Conservation (phyloP, 768 basidiomycete genomes). For the Lactarius psammicola region DNA sequence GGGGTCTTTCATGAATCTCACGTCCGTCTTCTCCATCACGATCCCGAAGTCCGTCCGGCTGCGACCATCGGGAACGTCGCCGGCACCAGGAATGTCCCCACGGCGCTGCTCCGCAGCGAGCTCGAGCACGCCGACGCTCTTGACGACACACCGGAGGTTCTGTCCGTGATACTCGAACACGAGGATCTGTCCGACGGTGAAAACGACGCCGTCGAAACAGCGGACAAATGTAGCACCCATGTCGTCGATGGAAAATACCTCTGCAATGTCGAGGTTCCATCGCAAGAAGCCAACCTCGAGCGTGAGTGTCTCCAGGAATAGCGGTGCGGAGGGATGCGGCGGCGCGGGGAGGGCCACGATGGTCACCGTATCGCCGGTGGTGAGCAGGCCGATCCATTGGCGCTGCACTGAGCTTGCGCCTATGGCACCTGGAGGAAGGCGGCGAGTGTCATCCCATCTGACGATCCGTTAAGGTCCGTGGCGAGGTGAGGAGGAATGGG, state of each 20-base stretch:
- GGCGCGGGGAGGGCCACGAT: slow-evolving; percentile 56
- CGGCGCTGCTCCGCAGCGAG: slow-evolving; percentile 61
- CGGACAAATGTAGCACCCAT: slow-evolving; percentile 72
- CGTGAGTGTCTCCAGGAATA: slow-evolving; percentile 78
- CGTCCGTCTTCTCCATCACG: slow-evolving; percentile 87
- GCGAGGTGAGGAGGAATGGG: not conserved
- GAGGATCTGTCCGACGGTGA: slow-evolving; percentile 65
- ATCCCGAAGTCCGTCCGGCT: slow-evolving; percentile 56
- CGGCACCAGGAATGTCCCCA: no score
- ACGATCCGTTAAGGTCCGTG: not conserved
- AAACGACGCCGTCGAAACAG: slow-evolving; percentile 68
- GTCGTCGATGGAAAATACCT: slow-evolving; percentile 86
- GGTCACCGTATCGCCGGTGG: slow-evolving; percentile 70
- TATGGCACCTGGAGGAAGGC: slow-evolving; percentile 62
- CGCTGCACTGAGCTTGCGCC: slow-evolving; percentile 79
- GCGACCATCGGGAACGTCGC: not conserved
- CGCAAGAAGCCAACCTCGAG: slow-evolving; percentile 70
- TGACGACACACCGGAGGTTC: slow-evolving; percentile 70
- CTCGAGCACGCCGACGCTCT: slow-evolving; percentile 52
- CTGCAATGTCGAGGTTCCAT: slow-evolving; percentile 51
- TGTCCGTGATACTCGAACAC: slow-evolving; percentile 89
- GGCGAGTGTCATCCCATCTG: slow-evolving; percentile 79
- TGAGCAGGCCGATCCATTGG: slow-evolving; percentile 85
- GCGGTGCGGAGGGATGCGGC: slow-evolving; percentile 48
- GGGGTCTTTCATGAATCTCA: slow-evolving; percentile 83